These are phyloP conservation scores for Colletotrichum sp. DNA, from an alignment of 2,329 filamentous ascomycete genomes.

Conservation along the genomic window DNA sequence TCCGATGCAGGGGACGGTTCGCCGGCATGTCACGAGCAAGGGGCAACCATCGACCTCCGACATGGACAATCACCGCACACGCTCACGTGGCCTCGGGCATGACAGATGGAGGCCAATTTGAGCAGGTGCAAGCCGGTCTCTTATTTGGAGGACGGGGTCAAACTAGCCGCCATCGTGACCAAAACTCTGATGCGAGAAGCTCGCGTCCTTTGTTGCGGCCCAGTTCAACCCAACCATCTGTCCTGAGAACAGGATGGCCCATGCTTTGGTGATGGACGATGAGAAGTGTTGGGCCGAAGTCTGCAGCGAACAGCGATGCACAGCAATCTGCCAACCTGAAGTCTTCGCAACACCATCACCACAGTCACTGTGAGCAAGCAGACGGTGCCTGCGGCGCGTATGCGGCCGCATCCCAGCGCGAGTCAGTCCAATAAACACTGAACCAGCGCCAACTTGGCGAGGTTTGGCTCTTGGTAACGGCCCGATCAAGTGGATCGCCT, in stretches of 20 bases:
- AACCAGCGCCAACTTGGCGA: not conserved
- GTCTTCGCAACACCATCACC: not conserved
- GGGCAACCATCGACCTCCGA: not conserved
- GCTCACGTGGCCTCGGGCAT: not conserved
- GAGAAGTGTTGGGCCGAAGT: not conserved
- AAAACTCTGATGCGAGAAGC: not conserved
- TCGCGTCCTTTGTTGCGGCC: not conserved
- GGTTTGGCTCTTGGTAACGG: not conserved
- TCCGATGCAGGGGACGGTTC: not conserved
- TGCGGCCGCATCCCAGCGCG: not conserved
- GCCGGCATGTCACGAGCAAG: not conserved
- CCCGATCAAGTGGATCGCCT: conserved; percentile 6
- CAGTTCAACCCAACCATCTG: not conserved
- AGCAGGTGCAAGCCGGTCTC: not conserved
- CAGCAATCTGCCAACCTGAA: not conserved
- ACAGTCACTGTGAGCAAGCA: not conserved
- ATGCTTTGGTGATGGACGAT: not conserved
- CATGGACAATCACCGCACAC: not conserved
- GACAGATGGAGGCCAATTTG: not conserved
- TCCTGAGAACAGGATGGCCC: not conserved
- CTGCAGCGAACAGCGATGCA: not conserved
- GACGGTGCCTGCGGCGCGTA: not conserved
- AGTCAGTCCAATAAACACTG: not conserved
- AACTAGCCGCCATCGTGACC: not conserved
- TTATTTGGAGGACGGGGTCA: not conserved